phyloP scores from a whole-genome alignment of 2,329 filamentous ascomycete genomes.

The Sporothrix dimorphospora region DNA sequence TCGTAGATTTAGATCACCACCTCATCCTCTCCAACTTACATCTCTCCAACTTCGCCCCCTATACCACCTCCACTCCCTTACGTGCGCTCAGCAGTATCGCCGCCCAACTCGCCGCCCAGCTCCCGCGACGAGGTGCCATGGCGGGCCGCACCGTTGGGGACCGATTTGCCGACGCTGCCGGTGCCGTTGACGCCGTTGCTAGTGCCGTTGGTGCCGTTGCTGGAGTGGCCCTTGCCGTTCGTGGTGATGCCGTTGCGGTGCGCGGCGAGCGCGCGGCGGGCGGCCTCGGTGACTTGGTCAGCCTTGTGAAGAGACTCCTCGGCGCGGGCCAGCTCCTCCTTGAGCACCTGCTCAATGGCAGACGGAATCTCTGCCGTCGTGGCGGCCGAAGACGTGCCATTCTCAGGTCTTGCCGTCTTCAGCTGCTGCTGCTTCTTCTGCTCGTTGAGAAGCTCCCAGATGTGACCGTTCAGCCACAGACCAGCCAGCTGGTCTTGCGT shows the following conservation, averaged over 20 bases:
- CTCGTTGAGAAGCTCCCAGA: conserved; percentile 56
- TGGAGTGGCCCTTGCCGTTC: conserved; percentile 3
- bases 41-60: neutral
- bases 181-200: conserved; percentile 29
- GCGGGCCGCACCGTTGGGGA: conserved; percentile 37
- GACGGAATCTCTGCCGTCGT: conserved; percentile 37
- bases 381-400: neutral
- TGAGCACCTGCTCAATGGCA: conserved; percentile 48
- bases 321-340: conserved; percentile 49
- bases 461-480: conserved; percentile 65
- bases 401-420: conserved; percentile 28
- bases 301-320: conserved; percentile 52
- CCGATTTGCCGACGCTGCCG: conserved; percentile 26
- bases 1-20: neutral
- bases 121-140: conserved; percentile 58
- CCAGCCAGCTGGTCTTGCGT: conserved; percentile 55
- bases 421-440: conserved; percentile 35
- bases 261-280: conserved; percentile 47
- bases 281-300: conserved; percentile 52
- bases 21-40: neutral
- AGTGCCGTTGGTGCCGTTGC: conserved; percentile 33
- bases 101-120: conserved; percentile 64
- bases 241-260: conserved; percentile 38
- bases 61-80: conserved; percentile 12
- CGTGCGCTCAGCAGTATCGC: conserved; percentile 51